Conservation (phyloP, 2,329 filamentous ascomycete genomes). For the Cladosporium sp. region DNA sequence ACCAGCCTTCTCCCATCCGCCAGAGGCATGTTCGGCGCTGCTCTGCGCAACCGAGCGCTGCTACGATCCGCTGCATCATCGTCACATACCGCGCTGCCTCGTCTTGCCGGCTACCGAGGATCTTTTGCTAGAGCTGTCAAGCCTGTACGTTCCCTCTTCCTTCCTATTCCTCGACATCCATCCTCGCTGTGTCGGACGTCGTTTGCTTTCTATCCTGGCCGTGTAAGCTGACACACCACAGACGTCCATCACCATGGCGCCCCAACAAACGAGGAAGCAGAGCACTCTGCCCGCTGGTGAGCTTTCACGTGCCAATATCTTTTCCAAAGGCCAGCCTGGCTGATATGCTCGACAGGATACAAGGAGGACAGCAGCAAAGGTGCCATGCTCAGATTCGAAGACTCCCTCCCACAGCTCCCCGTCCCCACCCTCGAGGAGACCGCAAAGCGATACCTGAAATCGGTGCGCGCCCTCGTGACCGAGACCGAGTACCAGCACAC, state of each 20-base stretch:
- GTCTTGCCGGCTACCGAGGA: conserved; percentile 10
- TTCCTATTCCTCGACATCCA: not conserved
- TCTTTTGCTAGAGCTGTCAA: conserved; percentile 9
- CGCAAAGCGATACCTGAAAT: conserved; percentile 71
- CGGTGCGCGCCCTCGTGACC: conserved; percentile 67
- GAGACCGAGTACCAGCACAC: conserved; percentile 63
- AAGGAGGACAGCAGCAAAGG: conserved; percentile 73
- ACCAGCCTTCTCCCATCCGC: not conserved
- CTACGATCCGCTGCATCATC: conserved; percentile 15
- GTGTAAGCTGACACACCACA: not conserved
- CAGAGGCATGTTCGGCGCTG: conserved; percentile 24
- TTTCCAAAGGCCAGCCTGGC: not conserved
- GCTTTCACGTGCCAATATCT: conserved; percentile 13
- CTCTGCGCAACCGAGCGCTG: conserved; percentile 19
- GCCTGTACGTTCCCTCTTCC: conserved; percentile 1
- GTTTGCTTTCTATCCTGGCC: not conserved
- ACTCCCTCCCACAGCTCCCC: conserved; percentile 72
- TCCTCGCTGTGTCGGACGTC: not conserved
- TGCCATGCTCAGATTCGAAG: conserved; percentile 76
- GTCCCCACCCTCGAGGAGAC: conserved; percentile 81
- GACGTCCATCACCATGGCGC: conserved; percentile 25
- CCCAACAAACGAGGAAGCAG: conserved; percentile 34
- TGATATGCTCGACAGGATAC: conserved; percentile 52
- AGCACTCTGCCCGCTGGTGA: conserved; percentile 42
- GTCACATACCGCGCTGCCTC: conserved; percentile 4